Evolutionary conservation across 2,329 filamentous ascomycete genomes (phyloP).

Genomic region (Trichophyton benhamiae): DNA sequence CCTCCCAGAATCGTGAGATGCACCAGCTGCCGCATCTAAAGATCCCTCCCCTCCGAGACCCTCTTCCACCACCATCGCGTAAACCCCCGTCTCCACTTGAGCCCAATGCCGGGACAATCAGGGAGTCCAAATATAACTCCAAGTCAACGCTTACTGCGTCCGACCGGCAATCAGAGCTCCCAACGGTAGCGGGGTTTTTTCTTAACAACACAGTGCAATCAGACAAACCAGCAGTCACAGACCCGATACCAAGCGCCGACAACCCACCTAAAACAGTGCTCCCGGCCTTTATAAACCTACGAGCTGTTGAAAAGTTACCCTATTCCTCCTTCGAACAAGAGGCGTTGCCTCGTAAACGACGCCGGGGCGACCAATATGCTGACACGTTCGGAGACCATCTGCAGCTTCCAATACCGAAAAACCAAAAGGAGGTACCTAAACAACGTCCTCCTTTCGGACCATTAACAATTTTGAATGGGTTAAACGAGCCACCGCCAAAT

Average conservation of each 20-base stretch:
- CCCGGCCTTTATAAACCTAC: slow-evolving; percentile 38
- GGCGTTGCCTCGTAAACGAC: slow-evolving; percentile 29
- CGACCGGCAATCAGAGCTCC: slow-evolving; percentile 26
- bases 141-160: slow-evolving; percentile 19
- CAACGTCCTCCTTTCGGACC: slow-evolving; percentile 31
- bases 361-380: slow-evolving; percentile 29
- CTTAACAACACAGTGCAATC: slow-evolving; percentile 21
- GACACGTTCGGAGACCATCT: slow-evolving; percentile 35
- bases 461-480: slow-evolving; percentile 43
- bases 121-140: slow-evolving; percentile 21
- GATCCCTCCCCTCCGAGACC: slow-evolving; percentile 38
- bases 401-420: slow-evolving; percentile 36
- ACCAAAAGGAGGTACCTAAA: slow-evolving; percentile 33
- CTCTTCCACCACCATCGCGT: slow-evolving; percentile 30
- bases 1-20: slow-evolving; percentile 27
- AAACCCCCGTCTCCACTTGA: slow-evolving; percentile 35
- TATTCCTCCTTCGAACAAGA: slow-evolving; percentile 31
- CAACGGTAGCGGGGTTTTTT: slow-evolving; percentile 26
- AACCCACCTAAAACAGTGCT: slow-evolving; percentile 30
- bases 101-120: slow-evolving; percentile 28
- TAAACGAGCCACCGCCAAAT: slow-evolving; percentile 53
- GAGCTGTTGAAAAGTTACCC: slow-evolving; percentile 34
- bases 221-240: slow-evolving; percentile 21
- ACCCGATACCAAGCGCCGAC: slow-evolving; percentile 20
- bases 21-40: slow-evolving; percentile 29